Conservation (phyloP, 75 land plant genomes). For the Cupressus sempervirens region DNA sequence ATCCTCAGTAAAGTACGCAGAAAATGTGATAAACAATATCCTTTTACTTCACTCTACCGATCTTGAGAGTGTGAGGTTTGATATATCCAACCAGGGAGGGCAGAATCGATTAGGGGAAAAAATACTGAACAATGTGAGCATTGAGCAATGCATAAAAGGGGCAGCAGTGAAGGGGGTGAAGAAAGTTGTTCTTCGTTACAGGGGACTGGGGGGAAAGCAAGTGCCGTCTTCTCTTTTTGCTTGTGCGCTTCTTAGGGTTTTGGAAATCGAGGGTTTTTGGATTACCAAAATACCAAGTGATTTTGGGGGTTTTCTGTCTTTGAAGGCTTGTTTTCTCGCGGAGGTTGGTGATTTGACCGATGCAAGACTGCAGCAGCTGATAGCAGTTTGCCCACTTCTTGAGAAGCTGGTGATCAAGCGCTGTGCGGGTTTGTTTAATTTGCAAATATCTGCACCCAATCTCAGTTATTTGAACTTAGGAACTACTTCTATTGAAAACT, state of each 20-base stretch:
- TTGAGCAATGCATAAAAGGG: not conserved
- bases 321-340: not conserved
- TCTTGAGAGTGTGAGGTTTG: not conserved
- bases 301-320: not conserved
- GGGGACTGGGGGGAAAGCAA: not conserved
- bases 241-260: not conserved
- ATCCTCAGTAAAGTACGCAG: not conserved
- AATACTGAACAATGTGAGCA: not conserved
- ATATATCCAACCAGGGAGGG: not conserved
- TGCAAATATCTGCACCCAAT: not conserved
- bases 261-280: not conserved
- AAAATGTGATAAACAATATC: not conserved
- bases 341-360: not conserved
- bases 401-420: not conserved
- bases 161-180: constrained; percentile 2
- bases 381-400: not conserved
- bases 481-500: not conserved
- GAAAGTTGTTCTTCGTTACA: not conserved
- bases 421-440: not conserved
- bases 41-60: not conserved
- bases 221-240: not conserved
- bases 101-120: not conserved
- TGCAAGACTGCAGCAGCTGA: not conserved
- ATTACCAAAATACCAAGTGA: not conserved
- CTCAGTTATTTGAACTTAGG: not conserved